Conservation (phyloP, 2,329 filamentous ascomycete species). For the Verticillium nonalfalfae region DNA sequence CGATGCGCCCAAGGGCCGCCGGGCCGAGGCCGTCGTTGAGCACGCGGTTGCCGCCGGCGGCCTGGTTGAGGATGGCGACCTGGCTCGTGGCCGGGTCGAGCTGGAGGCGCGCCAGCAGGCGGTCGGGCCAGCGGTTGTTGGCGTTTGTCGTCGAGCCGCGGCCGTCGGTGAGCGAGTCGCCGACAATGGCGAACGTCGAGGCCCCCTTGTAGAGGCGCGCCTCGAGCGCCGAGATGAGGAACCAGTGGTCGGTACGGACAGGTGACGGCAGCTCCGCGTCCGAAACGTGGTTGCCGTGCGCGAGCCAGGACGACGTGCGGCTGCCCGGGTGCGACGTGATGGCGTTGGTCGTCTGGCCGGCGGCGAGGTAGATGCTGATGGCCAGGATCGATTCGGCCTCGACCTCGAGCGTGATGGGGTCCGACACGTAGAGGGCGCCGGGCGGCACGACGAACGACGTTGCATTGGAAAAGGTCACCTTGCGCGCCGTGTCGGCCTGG, state of each 20-base stretch:
- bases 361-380: conserved; percentile 51
- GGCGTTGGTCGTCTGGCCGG: conserved; percentile 44
- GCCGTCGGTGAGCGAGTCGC: conserved; percentile 63
- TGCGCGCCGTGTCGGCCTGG: conserved; percentile 35
- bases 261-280: conserved; percentile 25
- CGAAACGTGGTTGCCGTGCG: conserved; percentile 42
- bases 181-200: conserved; percentile 48
- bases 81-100: conserved; percentile 23
- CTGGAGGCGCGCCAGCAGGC: conserved; percentile 33
- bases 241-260: conserved; percentile 42
- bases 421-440: conserved; percentile 51
- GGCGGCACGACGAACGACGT: conserved; percentile 42
- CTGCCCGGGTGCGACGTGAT: conserved; percentile 58
- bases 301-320: conserved; percentile 49
- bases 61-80: conserved; percentile 51
- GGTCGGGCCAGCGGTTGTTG: conserved; percentile 44
- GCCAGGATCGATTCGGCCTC: conserved; percentile 41
- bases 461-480: conserved; percentile 49
- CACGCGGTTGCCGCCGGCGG: conserved; percentile 57
- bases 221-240: conserved; percentile 53
- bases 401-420: conserved; percentile 47
- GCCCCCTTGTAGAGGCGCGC: conserved; percentile 31
- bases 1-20: conserved; percentile 47
- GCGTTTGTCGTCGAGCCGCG: conserved; percentile 51
- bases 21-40: conserved; percentile 54